These are phyloP conservation scores for Mycena haematopus DNA, from an alignment of 768 basidiomycete genomes.

Conservation along the genomic window DNA sequence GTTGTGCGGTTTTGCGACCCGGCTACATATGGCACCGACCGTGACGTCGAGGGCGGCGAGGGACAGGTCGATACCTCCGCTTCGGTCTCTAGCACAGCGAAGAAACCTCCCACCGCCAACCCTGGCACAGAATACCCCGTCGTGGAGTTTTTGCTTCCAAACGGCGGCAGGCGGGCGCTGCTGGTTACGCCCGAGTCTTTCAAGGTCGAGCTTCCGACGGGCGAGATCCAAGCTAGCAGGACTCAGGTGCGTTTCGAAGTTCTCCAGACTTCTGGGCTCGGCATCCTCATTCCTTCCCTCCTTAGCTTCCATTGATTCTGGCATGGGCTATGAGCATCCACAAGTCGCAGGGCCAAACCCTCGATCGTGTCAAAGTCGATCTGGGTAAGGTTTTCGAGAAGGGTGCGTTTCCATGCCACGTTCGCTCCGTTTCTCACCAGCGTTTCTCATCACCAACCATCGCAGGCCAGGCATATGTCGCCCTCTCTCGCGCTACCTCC, in stretches of 20 bases:
- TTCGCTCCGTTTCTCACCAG: constrained; percentile 2
- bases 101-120: constrained; percentile 32
- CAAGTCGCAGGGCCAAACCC: constrained; percentile 96
- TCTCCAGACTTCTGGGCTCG: not conserved
- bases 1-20: constrained; percentile 77
- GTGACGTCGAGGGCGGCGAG: constrained; percentile 38
- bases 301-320: constrained; percentile 83
- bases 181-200: constrained; percentile 76
- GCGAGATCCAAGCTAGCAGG: constrained; percentile 81
- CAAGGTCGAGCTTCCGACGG: constrained; percentile 89
- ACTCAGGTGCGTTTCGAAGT: constrained; percentile 69
- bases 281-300: not conserved
- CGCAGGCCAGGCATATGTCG: constrained; percentile 89
- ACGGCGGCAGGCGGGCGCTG: constrained; percentile 57
- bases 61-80: constrained; percentile 39
- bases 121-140: constrained; percentile 57
- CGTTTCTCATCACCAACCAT: not conserved
- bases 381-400: constrained; percentile 93
- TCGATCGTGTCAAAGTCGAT: constrained; percentile 94
- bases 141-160: constrained; percentile 77
- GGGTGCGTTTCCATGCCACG: constrained; percentile 48
- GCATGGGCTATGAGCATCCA: constrained; percentile 99
- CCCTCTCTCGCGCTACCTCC: constrained; percentile 86
- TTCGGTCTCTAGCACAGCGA: constrained; percentile 32
- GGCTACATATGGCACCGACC: constrained; percentile 48